phyloP scores from a whole-genome alignment of 129 eudicot genomes.

The Flaveria brownii region DNA sequence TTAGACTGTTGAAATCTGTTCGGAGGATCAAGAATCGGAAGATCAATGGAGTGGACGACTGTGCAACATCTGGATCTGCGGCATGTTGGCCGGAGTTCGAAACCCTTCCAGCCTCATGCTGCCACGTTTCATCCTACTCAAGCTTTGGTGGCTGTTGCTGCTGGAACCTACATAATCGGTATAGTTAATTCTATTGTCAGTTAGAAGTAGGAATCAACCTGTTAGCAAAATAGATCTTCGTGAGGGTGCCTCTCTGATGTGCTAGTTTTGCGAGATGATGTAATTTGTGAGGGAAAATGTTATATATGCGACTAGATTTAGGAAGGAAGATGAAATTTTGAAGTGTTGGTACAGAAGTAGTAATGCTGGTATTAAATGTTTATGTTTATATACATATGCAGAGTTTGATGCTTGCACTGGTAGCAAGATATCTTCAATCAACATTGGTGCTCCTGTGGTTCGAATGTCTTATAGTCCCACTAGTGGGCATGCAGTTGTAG shows the following conservation, averaged over 20 bases:
- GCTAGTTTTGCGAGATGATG: slow-evolving; percentile 9
- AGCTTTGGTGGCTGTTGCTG: slow-evolving; percentile 79
- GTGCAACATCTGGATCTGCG: slow-evolving; percentile 98
- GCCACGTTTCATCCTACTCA: slow-evolving; percentile 92
- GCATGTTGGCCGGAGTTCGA: slow-evolving; percentile 87
- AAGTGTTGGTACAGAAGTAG: not conserved
- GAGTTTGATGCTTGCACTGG: slow-evolving; percentile 95
- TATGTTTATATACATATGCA: slow-evolving; percentile 26
- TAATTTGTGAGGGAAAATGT: slow-evolving; percentile 1
- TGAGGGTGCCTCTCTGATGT: not conserved
- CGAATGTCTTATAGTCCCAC: slow-evolving; percentile 94
- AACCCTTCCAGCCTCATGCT: slow-evolving; percentile 93
- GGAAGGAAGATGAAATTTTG: slow-evolving; percentile 5
- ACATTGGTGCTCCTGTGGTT: slow-evolving; percentile 91
- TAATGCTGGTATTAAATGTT: not conserved
- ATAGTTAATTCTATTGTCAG: slow-evolving; percentile 6
- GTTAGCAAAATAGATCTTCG: slow-evolving; percentile 21
- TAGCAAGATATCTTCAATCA: slow-evolving; percentile 89
- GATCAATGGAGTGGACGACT: slow-evolving; percentile 96
- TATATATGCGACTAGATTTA: slow-evolving; percentile 4
- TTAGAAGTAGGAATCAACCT: slow-evolving; percentile 7
- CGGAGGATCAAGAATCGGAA: slow-evolving; percentile 23
- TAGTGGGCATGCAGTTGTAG: slow-evolving; percentile 76
- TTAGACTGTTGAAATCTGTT: not conserved
- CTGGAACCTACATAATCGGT: slow-evolving; percentile 85